Evolutionary conservation across 352 stramenopile genomes (phyloP).

Genomic region (Globisporangium okanoganense): DNA sequence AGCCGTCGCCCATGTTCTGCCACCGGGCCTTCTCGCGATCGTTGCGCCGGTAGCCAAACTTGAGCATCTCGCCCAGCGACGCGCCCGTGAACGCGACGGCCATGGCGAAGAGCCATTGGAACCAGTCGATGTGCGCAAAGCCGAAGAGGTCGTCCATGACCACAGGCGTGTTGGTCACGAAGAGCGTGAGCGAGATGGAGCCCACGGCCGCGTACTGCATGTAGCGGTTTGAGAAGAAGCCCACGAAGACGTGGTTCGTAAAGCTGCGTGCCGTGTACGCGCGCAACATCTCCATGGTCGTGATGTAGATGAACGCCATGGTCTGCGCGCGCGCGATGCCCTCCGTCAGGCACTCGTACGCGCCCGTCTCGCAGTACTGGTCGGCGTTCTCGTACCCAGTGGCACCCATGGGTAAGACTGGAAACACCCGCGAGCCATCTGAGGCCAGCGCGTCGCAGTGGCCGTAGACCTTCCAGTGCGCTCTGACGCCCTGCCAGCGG

Average conservation of each 20-base stretch:
- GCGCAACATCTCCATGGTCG: conserved; percentile 43
- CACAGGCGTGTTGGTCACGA: conserved; percentile 31
- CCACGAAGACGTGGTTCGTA: conserved; percentile 35
- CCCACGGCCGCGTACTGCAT: conserved; percentile 38
- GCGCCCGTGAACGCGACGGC: conserved; percentile 27
- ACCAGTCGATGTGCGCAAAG: conserved; percentile 38
- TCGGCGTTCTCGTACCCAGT: conserved; percentile 32
- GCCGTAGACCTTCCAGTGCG: conserved; percentile 50
- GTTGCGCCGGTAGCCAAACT: conserved; percentile 33
- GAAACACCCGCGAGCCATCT: conserved; percentile 54
- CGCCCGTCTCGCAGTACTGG: conserved; percentile 52
- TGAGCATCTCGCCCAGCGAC: conserved; percentile 33
- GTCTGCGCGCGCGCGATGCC: conserved; percentile 38
- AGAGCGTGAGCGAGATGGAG: conserved; percentile 32
- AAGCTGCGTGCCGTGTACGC: conserved; percentile 47
- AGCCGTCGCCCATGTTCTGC: conserved; percentile 33
- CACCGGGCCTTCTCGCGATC: conserved; percentile 27
- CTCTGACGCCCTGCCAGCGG: conserved; percentile 45
- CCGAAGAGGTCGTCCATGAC: conserved; percentile 38
- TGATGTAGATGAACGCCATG: conserved; percentile 47
- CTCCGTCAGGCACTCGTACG: conserved; percentile 48
- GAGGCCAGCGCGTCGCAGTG: conserved; percentile 43
- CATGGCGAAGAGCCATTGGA: conserved; percentile 40
- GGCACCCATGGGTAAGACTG: conserved; percentile 24
- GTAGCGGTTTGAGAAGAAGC: conserved; percentile 36